These are phyloP conservation scores for Epichloe sylvatica DNA, from an alignment of 2,329 filamentous ascomycete species.

Conservation along the genomic window DNA sequence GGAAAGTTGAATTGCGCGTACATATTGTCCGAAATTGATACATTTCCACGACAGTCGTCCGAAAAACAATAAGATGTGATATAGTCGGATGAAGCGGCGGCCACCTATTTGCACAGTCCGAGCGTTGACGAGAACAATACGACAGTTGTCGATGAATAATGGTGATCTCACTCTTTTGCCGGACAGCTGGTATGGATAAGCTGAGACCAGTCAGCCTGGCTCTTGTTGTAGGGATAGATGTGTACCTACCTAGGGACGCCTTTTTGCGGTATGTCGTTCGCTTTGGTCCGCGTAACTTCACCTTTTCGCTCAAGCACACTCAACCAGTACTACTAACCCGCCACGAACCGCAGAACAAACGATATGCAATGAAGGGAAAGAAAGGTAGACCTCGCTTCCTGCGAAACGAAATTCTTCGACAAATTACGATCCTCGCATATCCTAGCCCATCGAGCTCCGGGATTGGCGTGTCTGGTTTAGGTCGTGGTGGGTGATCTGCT, in stretches of 20 bases:
- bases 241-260: not conserved
- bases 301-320: not conserved
- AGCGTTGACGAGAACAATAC: not conserved
- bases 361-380: too few species aligned
- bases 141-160: not conserved
- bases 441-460: not conserved
- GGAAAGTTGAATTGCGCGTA: not conserved
- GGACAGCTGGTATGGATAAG: not conserved
- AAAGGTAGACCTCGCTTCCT: too few species aligned
- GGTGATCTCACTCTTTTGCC: not conserved
- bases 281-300: too few species aligned
- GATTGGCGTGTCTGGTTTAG: not conserved
- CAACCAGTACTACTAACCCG: not conserved
- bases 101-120: not conserved
- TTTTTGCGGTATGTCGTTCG: not conserved
- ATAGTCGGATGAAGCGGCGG: not conserved
- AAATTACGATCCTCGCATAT: not conserved
- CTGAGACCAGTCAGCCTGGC: not conserved
- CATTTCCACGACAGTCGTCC: not conserved
- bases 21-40: not conserved
- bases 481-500: not conserved
- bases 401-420: too few species aligned
- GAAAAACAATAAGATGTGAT: not conserved
- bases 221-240: not conserved
- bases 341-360: not conserved